Conservation (phyloP, 495 filamentous ascomycete genomes). For the Chlorociboria aeruginascens region DNA sequence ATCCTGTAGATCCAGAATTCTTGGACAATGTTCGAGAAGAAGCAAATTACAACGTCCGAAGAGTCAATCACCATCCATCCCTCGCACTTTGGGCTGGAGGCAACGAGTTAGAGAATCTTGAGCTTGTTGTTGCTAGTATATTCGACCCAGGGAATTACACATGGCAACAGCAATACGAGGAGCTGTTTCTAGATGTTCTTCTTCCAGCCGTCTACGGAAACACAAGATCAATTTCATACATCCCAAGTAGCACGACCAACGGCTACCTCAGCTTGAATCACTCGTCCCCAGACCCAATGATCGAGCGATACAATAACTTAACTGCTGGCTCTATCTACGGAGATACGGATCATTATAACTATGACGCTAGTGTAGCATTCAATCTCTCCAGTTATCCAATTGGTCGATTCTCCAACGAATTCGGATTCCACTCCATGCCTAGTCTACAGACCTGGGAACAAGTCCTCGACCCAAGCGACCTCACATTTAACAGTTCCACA, state of each 20-base stretch:
- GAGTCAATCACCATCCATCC: slow-evolving; percentile 65
- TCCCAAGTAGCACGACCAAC: slow-evolving; percentile 54
- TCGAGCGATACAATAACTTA: slow-evolving; percentile 47
- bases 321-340: slow-evolving; percentile 48
- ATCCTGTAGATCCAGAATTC: slow-evolving; percentile 55
- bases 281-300: slow-evolving; percentile 43
- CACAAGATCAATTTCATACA: slow-evolving; percentile 53
- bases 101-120: slow-evolving; percentile 78
- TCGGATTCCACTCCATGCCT: slow-evolving; percentile 65
- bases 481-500: slow-evolving; percentile 58
- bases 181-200: slow-evolving; percentile 48
- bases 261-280: slow-evolving; percentile 49
- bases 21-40: slow-evolving; percentile 52
- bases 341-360: slow-evolving; percentile 62
- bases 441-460: slow-evolving; percentile 17
- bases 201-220: slow-evolving; percentile 52
- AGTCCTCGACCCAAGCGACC: slow-evolving; percentile 6
- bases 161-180: slow-evolving; percentile 46
- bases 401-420: slow-evolving; percentile 74
- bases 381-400: slow-evolving; percentile 24
- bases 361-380: slow-evolving; percentile 29
- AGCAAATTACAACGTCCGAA: slow-evolving; percentile 52
- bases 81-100: slow-evolving; percentile 72
- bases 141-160: slow-evolving; percentile 44
- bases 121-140: slow-evolving; percentile 33